phyloP scores from a whole-genome alignment of 306 rosid genomes.

The Ormosia semicastrata region DNA sequence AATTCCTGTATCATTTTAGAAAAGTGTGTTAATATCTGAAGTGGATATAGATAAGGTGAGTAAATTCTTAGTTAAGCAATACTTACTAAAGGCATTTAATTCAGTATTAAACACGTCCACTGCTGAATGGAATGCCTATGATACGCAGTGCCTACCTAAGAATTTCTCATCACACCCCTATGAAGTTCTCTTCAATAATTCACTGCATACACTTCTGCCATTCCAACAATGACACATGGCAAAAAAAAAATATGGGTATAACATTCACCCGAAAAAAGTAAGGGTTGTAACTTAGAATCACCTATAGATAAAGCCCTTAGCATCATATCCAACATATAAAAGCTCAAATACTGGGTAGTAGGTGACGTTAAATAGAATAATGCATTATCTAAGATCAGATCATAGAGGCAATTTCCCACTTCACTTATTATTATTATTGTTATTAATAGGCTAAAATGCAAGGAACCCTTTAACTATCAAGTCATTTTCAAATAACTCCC shows the following conservation, averaged over 20 bases:
- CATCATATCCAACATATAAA: background rate
- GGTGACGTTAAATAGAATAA: background rate
- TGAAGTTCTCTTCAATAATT: background rate
- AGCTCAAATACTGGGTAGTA: background rate
- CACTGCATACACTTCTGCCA: background rate
- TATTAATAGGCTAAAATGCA: too few species aligned
- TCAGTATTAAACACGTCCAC: slow-evolving; percentile 6
- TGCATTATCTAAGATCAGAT: background rate
- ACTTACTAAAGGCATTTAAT: background rate
- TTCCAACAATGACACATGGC: background rate
- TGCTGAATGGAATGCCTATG: background rate
- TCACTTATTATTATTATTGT: background rate
- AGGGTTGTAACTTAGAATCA: background rate
- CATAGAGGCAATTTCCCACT: background rate
- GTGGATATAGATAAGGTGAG: background rate
- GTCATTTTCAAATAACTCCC: too few species aligned
- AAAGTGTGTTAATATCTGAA: slow-evolving; percentile 14
- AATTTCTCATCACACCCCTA: background rate
- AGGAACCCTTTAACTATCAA: too few species aligned
- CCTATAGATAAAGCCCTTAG: background rate
- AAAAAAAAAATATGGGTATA: background rate
- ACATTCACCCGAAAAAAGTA: background rate
- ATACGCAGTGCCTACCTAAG: background rate
- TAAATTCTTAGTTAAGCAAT: background rate
- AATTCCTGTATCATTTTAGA: slow-evolving; percentile 53